Conservation (phyloP, 208 protist species). For the Acanthamoeba royreba region DNA sequence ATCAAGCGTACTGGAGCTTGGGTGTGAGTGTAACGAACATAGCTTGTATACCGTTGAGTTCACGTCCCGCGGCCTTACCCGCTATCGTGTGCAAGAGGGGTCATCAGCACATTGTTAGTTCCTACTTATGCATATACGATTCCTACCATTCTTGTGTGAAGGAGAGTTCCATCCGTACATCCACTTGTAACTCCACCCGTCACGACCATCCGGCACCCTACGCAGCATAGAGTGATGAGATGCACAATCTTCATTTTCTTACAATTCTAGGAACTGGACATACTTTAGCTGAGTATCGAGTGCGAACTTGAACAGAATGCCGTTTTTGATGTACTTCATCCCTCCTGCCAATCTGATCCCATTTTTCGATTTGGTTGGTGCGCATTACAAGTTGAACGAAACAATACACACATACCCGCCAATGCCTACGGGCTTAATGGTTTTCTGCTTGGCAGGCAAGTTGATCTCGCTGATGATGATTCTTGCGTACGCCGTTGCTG, state of each 20-base stretch:
- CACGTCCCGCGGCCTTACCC: neutral
- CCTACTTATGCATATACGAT: neutral
- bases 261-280: neutral
- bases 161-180: neutral
- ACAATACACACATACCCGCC: neutral
- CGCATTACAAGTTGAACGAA: too few relatives aligned
- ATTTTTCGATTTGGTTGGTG: neutral
- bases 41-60: neutral
- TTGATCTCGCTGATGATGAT: conserved; percentile 47
- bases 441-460: neutral
- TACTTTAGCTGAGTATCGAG: conserved; percentile 2
- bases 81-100: too few relatives aligned
- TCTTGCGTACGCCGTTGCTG: neutral
- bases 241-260: neutral
- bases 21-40: conserved; percentile 1
- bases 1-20: neutral
- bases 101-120: neutral
- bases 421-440: neutral
- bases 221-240: neutral
- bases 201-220: neutral
- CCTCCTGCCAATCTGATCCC: neutral
- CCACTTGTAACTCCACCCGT: neutral
- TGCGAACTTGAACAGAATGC: conserved; percentile 55
- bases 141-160: neutral
- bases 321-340: conserved; percentile 17